phyloP scores from a whole-genome alignment of 345 rosid species.

The Geranium rotundifolium region DNA sequence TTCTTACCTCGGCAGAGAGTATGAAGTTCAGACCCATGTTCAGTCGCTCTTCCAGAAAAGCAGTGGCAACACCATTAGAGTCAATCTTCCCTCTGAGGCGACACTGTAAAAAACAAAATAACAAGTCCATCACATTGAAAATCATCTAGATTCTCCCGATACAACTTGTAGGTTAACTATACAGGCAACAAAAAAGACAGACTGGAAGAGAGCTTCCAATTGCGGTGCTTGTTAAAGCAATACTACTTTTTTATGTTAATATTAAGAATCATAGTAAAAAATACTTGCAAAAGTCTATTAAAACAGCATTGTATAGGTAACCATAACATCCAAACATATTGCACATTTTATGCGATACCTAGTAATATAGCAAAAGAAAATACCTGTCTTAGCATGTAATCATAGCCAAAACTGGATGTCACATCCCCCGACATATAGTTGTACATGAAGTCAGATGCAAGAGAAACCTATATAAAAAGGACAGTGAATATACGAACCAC shows the following conservation, averaged over 20 bases:
- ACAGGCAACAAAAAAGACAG: too few species aligned
- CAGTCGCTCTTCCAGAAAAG: constrained; percentile 84
- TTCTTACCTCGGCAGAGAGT: constrained; percentile 84
- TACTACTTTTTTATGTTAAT: too few species aligned
- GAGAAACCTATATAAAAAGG: constrained; percentile 52
- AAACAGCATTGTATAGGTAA: background rate
- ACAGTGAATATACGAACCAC: constrained; percentile 7
- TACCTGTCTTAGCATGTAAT: constrained; percentile 96
- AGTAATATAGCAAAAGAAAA: background rate
- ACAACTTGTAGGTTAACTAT: background rate
- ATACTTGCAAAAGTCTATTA: background rate
- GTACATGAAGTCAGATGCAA: constrained; percentile 80
- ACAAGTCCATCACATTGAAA: background rate
- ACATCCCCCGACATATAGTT: constrained; percentile 82
- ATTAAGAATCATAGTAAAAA: too few species aligned
- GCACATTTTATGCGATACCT: too few species aligned
- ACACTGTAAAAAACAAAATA: constrained; percentile 37
- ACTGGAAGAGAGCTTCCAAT: too few species aligned
- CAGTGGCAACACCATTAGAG: constrained; percentile 71
- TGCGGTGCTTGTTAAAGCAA: too few species aligned
- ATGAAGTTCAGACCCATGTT: constrained; percentile 79
- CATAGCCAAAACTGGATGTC: constrained; percentile 85
- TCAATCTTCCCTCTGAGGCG: constrained; percentile 95
- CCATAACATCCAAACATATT: background rate
- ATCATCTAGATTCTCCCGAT: background rate